Base-by-base conservation (phyloP, 2,329 filamentous ascomycete species). In the Arthrinium puccinioides region DNA sequence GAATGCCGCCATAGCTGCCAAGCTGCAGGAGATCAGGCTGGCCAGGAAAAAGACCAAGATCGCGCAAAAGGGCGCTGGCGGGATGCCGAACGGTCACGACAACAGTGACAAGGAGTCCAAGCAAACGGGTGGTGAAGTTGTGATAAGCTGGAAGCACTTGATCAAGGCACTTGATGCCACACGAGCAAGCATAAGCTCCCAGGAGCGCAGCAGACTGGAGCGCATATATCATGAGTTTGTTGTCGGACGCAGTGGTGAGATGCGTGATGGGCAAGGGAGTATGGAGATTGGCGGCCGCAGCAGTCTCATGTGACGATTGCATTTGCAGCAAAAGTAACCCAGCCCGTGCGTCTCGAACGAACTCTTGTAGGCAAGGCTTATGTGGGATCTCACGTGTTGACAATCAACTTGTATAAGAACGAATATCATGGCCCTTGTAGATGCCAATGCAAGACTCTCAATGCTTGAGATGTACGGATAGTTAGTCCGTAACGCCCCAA, bases 151-250 rank as follows among this genome's bases (percentile, higher is more conserved):
- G 87, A 74, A 77, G 41, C 90, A 98, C 61, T 69, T 98, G 24
- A 72, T 82, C 55, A 83, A 82, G 50, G 85, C 85, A 26, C 68
- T 98, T 39, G 74, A 75, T 16, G 82, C 67, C 33, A 96, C 90
- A 5, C 71, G 89, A 46, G 77, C 86, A 16, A 94, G 86, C 59
- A 94, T 97, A 48, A 87, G 84, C 54, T 67, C 70, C 4, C 76
- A 87, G 42, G 92, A 98, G 64, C 75, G 80, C 51, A 70, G 66
- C 44, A 69, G 90, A 42, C 61, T 98, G 47, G 72, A 77, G 51
- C 76, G 76, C 27, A 96, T 98, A 43, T 98, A 98, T 57, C 70
- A 74, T 13, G 92, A 98, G 63, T 98, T 98, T 67, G 82, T 96
- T 1, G 85, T 87, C 4, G 89, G 88, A 1, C 74, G 92, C 49